These are phyloP conservation scores for Syzygium grande DNA, from an alignment of 345 rosid species.

Conservation along the genomic window DNA sequence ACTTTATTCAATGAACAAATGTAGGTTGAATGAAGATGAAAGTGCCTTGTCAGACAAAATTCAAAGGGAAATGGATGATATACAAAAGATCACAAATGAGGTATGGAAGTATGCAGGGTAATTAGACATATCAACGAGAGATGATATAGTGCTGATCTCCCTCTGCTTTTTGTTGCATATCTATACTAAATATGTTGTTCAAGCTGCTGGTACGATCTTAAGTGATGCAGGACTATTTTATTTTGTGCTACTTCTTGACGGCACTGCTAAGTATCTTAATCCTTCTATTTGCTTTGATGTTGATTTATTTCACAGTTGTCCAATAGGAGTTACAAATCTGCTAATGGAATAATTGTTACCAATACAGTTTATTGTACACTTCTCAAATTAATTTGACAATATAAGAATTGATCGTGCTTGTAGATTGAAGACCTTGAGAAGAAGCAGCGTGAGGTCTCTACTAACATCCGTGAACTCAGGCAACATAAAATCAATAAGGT, in stretches of 20 bases:
- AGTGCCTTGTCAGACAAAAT: slow-evolving; percentile 30
- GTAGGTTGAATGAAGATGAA: slow-evolving; percentile 72
- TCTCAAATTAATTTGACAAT: background rate
- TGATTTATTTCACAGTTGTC: background rate
- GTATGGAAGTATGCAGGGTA: slow-evolving; percentile 22
- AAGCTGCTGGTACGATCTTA: background rate
- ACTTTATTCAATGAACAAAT: background rate
- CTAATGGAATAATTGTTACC: background rate
- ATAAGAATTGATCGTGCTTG: slow-evolving; percentile 8
- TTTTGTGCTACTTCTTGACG: background rate
- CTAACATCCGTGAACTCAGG: slow-evolving; percentile 41
- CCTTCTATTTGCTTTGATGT: background rate
- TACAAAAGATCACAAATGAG: slow-evolving; percentile 44
- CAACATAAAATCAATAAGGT: slow-evolving; percentile 76
- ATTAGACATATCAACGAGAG: background rate
- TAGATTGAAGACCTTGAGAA: slow-evolving; percentile 51
- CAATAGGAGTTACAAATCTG: background rate
- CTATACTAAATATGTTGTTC: background rate
- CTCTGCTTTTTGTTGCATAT: background rate
- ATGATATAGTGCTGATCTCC: background rate
- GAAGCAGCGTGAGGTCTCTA: slow-evolving; percentile 19
- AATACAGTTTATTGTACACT: background rate
- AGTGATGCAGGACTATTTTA: background rate
- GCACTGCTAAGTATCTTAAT: background rate
- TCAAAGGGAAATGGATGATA: slow-evolving; percentile 31